Evolutionary conservation across 768 basidiomycete genomes (phyloP), one percentile per base, ranked within the genome.

Genomic region (Kwoniella shandongensis): DNA sequence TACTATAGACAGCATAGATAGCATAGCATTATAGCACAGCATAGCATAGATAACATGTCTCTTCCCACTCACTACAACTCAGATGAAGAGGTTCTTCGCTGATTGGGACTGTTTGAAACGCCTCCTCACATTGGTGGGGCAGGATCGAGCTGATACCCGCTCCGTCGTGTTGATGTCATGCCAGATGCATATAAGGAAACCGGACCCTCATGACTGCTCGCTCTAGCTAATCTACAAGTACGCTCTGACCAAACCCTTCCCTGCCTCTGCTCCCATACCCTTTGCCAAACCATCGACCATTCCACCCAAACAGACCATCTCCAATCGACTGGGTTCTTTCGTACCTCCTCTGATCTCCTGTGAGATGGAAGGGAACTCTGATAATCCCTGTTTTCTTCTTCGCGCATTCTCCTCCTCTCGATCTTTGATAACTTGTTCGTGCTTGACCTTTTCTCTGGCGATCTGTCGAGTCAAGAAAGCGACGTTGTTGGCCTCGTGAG

Each of bases 401-500:
- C 79, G 79, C 35, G 81, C 82, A 69, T 89, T 94, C 78, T 96
- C 92, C 74, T 94, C 92, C 73, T 87, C 89, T 54, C 91, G 85
- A 77, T 91, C 92, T 67, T 83, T 82, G 51, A 92, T 78, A 70
- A 87, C 86, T 51, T 81, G 81, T 54, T 96, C 92, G 47, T 89
- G 89, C 59, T 84, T 84, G 41, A 81, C 78, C 70, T 84, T 86
- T 76, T 96, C 92, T 27, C 92, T 83, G 27, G 86, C 86, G 70
- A 93, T 93, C 75, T 93, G 91, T 52, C 92, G 85, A 42, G 81
- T 81, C 65, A 90, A 79, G 80, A 91, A 96, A 51, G 88, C 91
- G 63, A 92, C 82, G 77, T 94, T 94, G 48, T 89, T 88, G 70
- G 93, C 89, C 77, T 96, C 92, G 52, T 88, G 89, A 68, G 86